These are phyloP conservation scores for Phytophthora macrochlamydospora DNA, from an alignment of 352 stramenopile species.

Conservation along the genomic window DNA sequence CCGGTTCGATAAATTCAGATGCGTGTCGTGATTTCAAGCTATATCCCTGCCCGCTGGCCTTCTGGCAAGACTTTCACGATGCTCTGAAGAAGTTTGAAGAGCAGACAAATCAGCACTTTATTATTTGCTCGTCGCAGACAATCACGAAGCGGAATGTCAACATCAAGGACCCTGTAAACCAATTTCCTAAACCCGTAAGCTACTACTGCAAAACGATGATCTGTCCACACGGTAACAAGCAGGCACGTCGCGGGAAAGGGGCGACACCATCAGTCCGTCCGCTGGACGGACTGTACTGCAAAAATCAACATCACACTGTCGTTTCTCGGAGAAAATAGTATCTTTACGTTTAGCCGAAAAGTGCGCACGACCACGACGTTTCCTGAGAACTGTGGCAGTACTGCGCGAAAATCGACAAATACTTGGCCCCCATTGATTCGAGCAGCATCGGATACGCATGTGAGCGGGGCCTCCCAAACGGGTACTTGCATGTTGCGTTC, in stretches of 20 bases:
- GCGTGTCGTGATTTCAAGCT: conserved; percentile 1
- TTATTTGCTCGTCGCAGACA: conserved; percentile 1
- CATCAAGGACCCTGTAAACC: neutral
- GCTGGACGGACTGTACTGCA: neutral
- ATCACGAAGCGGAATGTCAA: neutral
- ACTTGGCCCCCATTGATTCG: neutral
- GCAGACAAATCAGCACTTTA: conserved; percentile 4
- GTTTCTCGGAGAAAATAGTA: neutral
- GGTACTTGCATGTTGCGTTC: conserved; percentile 1
- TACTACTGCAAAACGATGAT: conserved; percentile 8
- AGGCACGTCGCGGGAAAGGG: neutral
- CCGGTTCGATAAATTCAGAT: neutral
- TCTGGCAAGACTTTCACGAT: conserved; percentile 2
- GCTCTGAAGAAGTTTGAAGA: conserved; percentile 3
- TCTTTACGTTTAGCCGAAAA: neutral
- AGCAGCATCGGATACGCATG: conserved; percentile 4
- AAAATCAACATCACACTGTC: conserved; percentile 1
- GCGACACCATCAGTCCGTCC: neutral
- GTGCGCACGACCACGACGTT: neutral
- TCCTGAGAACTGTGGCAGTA: conserved; percentile 4
- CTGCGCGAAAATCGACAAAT: conserved; percentile 5
- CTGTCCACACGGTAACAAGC: conserved; percentile 2
- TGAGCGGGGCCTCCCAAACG: neutral
- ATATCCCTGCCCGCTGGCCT: neutral
- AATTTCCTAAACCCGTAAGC: neutral